Evolutionary conservation across 768 basidiomycete species (phyloP).

Genomic region (Termitomyces sp.): DNA sequence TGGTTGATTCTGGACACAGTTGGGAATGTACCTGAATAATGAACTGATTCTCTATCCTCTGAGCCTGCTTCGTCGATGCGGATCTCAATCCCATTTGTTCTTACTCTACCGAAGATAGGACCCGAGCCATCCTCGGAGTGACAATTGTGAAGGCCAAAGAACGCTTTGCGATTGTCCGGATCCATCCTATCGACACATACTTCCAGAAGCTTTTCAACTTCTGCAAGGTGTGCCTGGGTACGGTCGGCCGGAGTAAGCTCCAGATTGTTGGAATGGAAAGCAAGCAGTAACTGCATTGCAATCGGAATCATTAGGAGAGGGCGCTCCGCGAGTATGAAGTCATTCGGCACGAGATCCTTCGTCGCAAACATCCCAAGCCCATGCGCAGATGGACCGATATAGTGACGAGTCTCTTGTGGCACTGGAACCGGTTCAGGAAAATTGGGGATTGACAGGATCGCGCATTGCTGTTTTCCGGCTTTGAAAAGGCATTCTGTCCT

Average conservation of each 20-base stretch:
- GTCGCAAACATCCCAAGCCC: conserved; percentile 26
- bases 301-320: conserved; percentile 11
- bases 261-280: not conserved
- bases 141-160: conserved; percentile 22
- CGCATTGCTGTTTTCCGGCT: not conserved
- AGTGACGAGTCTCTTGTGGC: not conserved
- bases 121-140: conserved; percentile 12
- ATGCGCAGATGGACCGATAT: not conserved
- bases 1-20: not conserved
- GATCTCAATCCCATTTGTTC: conserved; percentile 22
- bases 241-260: not conserved
- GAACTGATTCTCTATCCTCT: not conserved
- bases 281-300: not conserved
- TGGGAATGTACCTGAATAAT: not conserved
- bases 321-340: conserved; percentile 30
- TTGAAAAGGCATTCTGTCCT: not conserved
- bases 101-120: conserved; percentile 20
- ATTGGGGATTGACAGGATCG: not conserved
- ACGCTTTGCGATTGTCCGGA: too few species aligned
- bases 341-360: conserved; percentile 19
- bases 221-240: conserved; percentile 3
- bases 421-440: not conserved
- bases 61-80: not conserved
- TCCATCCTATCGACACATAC: conserved; percentile 17
- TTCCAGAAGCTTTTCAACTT: conserved; percentile 4